Base-by-base conservation (phyloP, 2,329 filamentous ascomycete genomes). In the Aspergillus ochraceus region DNA sequence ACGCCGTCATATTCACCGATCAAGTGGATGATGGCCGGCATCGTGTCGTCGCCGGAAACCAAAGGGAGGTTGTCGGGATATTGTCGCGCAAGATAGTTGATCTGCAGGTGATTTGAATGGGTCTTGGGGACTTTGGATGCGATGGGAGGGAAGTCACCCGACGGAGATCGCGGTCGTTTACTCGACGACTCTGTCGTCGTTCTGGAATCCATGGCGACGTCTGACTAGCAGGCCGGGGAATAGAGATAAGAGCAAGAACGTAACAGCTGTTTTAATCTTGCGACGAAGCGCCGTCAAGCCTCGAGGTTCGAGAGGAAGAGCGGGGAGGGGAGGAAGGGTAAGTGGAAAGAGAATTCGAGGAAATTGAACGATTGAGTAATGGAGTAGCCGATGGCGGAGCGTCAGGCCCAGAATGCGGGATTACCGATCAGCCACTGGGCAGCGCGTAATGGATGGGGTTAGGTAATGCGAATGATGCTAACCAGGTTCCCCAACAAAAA, bases 1-100 rank as follows among this genome's bases (percentile, higher is more conserved):
- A 95, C 90, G 64, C 88, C 91, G 84, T 93, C 91, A 76, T 96
- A 96, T 67, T 92, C 88, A 70, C 84, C 84, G 60, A 96, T 85
- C 62, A 93, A 82, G 46, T 85, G 81, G 51, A 95, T 77, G 57
- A 95, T 86, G 66, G 90, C 88, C 12, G 86, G 84, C 69, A 96
- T 89, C 11, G 86, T 89, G 69, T 93, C 90, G 57, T 88, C 83
- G 64, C 82, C 81, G 59, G 81, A 85, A 63, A 88, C 83, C 20
- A 88, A 79, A 36, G 86, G 86, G 26, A 89, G 79, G 68, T 87
- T 86, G 45, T 86, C 83, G 39, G 83, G 79, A 66, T 84, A 84
- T 62, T 88, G 86, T 47, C 86, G 81, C 54, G 85, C 86, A 56
- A 89, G 84, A 66, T 89, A 89, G 74, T 89, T 88, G 77, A 88